Conservation (phyloP, 176 grass and related monocot genomes). For the Aegilops bicornis region DNA sequence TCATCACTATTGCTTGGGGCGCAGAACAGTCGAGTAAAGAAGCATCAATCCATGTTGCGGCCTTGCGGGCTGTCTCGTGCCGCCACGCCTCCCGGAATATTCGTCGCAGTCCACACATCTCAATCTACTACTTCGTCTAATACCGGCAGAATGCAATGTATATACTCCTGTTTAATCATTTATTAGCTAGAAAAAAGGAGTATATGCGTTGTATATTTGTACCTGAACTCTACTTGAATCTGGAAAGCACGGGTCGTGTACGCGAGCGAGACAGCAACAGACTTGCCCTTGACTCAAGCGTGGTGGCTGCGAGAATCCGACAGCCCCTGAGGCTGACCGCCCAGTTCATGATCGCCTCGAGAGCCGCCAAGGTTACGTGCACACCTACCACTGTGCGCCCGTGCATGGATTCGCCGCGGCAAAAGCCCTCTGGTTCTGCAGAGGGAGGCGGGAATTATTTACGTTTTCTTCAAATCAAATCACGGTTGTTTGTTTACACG, state of each 20-base stretch:
- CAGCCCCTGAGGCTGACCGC: neutral
- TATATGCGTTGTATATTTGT: neutral
- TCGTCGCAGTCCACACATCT: neutral
- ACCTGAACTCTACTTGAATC: neutral
- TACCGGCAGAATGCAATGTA: too few relatives aligned
- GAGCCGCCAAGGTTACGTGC: neutral
- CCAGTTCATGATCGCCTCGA: neutral
- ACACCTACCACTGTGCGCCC: neutral
- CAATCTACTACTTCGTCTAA: neutral
- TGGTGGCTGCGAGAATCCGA: conserved; percentile 1
- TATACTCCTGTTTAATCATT: too few relatives aligned
- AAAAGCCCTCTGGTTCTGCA: neutral
- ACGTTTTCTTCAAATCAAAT: neutral
- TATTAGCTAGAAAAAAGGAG: too few relatives aligned
- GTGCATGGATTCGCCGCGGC: neutral
- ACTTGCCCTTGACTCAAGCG: neutral
- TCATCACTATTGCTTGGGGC: conserved; percentile 1
- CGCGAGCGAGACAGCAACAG: too few relatives aligned
- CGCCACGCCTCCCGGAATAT: conserved; percentile 7
- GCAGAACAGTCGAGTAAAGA: neutral
- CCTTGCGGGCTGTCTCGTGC: neutral
- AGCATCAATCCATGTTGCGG: conserved; percentile 33
- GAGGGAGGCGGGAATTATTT: neutral
- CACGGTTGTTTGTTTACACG: neutral
- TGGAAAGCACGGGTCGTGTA: neutral